Percentiles rank a stretch among this genome's conserved stretches.
Evolutionary conservation across 768 basidiomycete genomes (phyloP).

Genomic region (Strobilomyces confusus): DNA sequence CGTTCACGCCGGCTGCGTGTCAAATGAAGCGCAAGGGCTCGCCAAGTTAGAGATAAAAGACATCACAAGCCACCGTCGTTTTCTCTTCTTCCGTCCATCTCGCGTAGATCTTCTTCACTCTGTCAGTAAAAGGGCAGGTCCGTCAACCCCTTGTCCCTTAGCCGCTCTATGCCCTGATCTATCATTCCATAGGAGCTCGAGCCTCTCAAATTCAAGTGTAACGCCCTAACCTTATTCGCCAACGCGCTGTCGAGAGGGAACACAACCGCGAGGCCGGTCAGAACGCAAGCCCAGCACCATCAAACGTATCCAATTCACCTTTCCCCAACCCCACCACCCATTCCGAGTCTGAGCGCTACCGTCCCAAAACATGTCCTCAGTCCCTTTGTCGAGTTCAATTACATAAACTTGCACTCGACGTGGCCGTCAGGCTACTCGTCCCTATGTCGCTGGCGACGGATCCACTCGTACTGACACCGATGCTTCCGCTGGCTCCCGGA

Average conservation of each 20-base stretch:
- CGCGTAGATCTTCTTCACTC: too few species aligned
- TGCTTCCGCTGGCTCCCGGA: conserved; percentile 22
- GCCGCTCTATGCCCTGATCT: conserved; percentile 16
- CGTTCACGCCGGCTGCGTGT: too few species aligned
- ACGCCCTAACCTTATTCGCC: conserved; percentile 71
- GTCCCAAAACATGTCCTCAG: conserved; percentile 64
- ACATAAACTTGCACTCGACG: conserved; percentile 39
- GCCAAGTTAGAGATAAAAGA: too few species aligned
- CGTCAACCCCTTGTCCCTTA: conserved; percentile 28
- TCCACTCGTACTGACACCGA: conserved; percentile 20
- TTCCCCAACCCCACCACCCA: conserved; percentile 70
- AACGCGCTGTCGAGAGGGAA: conserved; percentile 79
- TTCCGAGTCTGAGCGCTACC: conserved; percentile 37
- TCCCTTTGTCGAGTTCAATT: conserved; percentile 62
- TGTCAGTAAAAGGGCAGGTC: conserved; percentile 68
- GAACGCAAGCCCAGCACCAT: conserved; percentile 65
- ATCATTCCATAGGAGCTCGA: conserved; percentile 54
- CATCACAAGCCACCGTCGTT: too few species aligned
- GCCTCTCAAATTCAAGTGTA: conserved; percentile 78
- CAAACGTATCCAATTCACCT: conserved; percentile 89
- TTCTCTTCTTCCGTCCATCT: too few species aligned
- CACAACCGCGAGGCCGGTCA: conserved; percentile 68
- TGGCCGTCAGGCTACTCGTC: conserved; percentile 37
- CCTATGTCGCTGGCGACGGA: conserved; percentile 32
- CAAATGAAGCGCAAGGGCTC: too few species aligned